Evolutionary conservation across 306 rosid species (phyloP).

Genomic region (Quercus parvula): DNA sequence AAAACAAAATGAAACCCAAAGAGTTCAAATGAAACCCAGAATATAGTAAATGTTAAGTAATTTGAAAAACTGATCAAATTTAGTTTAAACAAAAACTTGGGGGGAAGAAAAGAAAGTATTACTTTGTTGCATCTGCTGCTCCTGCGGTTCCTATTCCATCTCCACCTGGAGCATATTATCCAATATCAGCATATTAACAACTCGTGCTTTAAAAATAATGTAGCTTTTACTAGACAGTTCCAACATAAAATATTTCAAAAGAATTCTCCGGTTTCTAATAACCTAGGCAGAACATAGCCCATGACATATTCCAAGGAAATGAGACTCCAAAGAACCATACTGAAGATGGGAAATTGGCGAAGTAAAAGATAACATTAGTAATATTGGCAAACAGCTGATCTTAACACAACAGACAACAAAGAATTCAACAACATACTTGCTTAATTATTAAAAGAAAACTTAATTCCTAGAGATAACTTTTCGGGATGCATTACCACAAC

Average conservation of each 20-base stretch:
- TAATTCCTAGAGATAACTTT: not conserved
- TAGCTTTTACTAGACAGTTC: not conserved
- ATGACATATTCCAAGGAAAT: not conserved
- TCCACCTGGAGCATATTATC: conserved; percentile 57
- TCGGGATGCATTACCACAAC: not conserved
- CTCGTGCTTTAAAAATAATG: not conserved
- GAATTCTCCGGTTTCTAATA: not conserved
- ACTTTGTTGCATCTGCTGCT: conserved; percentile 94
- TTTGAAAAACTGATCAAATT: not conserved
- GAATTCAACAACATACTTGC: not conserved
- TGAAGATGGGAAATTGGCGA: not conserved
- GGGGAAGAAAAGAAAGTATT: conserved; percentile 24
- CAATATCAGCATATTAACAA: conserved; percentile 20
- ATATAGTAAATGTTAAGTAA: not conserved
- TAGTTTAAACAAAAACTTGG: not conserved
- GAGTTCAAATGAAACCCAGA: not conserved
- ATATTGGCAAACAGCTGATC: too few species aligned
- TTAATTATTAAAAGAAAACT: not conserved
- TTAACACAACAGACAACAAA: too few species aligned
- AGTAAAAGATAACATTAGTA: not conserved
- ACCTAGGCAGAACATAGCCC: not conserved
- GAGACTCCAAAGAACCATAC: not conserved
- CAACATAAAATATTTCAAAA: conserved; percentile 6
- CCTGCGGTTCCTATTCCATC: conserved; percentile 47
- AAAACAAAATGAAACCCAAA: not conserved